A percentile compares a stretch with the other conserved stretches of the same genome.
phyloP scores from a whole-genome alignment of 1,284 basidiomycete species.

The Mycena sp. region DNA sequence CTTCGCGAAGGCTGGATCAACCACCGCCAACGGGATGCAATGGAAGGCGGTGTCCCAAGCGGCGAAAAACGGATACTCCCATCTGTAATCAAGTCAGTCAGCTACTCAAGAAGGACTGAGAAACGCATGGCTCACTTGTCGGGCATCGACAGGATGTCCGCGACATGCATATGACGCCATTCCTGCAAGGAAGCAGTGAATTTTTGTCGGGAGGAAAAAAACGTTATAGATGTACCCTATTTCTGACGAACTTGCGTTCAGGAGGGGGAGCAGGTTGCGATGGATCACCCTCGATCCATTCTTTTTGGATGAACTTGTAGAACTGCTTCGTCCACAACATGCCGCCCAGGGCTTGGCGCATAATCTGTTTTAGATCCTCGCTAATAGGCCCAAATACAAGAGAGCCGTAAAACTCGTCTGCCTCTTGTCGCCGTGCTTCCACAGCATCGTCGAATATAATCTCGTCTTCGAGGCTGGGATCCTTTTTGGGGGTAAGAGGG shows the following conservation, averaged over 20 bases:
- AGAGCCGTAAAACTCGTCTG: constrained; percentile 93
- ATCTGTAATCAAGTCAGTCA: constrained; percentile 57
- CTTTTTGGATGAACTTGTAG: constrained; percentile 95
- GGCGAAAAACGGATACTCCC: constrained; percentile 98
- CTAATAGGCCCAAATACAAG: constrained; percentile 85
- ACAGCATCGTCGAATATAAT: constrained; percentile 89
- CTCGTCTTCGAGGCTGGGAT: constrained; percentile 88
- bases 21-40: constrained; percentile 95
- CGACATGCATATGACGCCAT: constrained; percentile 95
- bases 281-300: constrained; percentile 96
- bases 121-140: constrained; percentile 74
- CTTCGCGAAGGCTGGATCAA: constrained; percentile 96
- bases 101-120: background rate
- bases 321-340: constrained; percentile 99
- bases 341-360: constrained; percentile 97
- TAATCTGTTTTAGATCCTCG: constrained; percentile 95
- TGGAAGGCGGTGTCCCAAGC: constrained; percentile 98
- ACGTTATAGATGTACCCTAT: constrained; percentile 62
- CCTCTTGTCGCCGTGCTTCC: constrained; percentile 90
- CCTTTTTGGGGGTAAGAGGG: constrained; percentile 76
- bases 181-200: constrained; percentile 56
- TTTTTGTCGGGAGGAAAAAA: constrained; percentile 10
- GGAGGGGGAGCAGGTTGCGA: constrained; percentile 95
- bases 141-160: constrained; percentile 98
- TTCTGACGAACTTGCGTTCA: constrained; percentile 87